Percentiles rank a stretch among this genome's conserved stretches.
Conservation (phyloP, 768 basidiomycete species). For the Tricholoma sp. region DNA sequence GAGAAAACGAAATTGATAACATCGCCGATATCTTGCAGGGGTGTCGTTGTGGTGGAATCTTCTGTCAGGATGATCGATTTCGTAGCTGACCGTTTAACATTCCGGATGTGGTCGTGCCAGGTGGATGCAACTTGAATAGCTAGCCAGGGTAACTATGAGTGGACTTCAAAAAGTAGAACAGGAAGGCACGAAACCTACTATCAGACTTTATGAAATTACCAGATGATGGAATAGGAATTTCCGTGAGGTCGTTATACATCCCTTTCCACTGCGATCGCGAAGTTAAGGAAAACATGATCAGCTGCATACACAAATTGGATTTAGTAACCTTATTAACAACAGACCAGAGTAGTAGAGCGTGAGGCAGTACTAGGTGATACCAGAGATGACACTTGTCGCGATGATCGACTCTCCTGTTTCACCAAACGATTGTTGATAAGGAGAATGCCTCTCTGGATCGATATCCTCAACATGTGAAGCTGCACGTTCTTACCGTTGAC, state of each 20-base stretch:
- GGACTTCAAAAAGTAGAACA: neutral
- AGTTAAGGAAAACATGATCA: neutral
- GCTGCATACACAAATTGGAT: neutral
- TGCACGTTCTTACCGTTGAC: neutral
- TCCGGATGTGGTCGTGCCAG: slow-evolving; percentile 45
- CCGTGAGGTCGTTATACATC: slow-evolving; percentile 34
- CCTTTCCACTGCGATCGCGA: neutral
- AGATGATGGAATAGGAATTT: slow-evolving; percentile 32
- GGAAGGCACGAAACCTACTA: neutral
- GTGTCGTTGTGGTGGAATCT: slow-evolving; percentile 13
- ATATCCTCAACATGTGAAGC: neutral
- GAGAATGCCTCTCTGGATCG: neutral
- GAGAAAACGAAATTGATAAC: slow-evolving; percentile 39
- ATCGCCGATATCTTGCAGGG: slow-evolving; percentile 33
- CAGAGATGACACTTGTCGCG: neutral
- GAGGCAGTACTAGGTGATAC: neutral
- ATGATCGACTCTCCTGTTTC: slow-evolving; percentile 1
- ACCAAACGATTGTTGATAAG: neutral
- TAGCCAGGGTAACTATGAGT: slow-evolving; percentile 10
- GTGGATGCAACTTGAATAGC: slow-evolving; percentile 42
- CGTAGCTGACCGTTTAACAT: slow-evolving; percentile 38
- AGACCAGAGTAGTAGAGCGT: neutral
- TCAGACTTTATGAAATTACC: slow-evolving; percentile 27
- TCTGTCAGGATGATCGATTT: slow-evolving; percentile 31
- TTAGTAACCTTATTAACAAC: neutral